Evolutionary conservation across 2,329 filamentous ascomycete genomes (phyloP).

Genomic region (Diaporthe sp.): DNA sequence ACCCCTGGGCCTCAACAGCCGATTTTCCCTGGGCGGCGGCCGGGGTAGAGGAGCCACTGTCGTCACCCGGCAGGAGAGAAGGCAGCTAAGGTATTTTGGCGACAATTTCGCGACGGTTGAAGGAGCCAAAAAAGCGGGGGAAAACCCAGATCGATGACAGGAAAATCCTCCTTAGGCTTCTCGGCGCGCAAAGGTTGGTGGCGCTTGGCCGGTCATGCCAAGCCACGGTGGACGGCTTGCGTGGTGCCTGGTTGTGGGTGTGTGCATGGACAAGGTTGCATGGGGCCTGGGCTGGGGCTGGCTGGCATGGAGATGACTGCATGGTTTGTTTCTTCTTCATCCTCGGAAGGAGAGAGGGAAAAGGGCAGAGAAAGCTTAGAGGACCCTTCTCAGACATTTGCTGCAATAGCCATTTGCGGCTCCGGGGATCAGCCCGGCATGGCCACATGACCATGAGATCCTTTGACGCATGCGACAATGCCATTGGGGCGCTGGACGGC

Average conservation of each 20-base stretch:
- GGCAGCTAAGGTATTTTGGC: conserved; percentile 23
- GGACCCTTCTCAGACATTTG: conserved; percentile 3
- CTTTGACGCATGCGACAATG: conserved; percentile 31
- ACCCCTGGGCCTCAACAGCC: conserved; percentile 2
- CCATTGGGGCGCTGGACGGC: conserved; percentile 8
- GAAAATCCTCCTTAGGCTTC: conserved; percentile 19
- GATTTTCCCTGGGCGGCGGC: neutral
- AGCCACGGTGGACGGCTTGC: conserved; percentile 3
- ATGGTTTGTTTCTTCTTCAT: neutral
- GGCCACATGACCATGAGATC: conserved; percentile 19
- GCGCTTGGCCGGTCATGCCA: conserved; percentile 7
- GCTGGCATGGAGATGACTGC: conserved; percentile 21
- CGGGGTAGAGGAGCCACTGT: conserved; percentile 3
- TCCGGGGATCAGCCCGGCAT: conserved; percentile 18
- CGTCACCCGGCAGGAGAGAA: conserved; percentile 4
- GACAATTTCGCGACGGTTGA: conserved; percentile 32
- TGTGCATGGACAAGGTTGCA: neutral
- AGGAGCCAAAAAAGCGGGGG: conserved; percentile 29
- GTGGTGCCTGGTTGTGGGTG: conserved; percentile 7
- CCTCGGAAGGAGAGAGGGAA: neutral
- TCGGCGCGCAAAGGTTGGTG: conserved; percentile 15
- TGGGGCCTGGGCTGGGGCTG: conserved; percentile 2
- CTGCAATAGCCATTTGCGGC: conserved; percentile 6
- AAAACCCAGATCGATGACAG: conserved; percentile 15
- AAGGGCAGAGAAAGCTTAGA: neutral